Percentiles rank a stretch among this genome's conserved stretches.
Evolutionary conservation across 352 stramenopile genomes (phyloP).

Genomic region (Globisporangium solare): DNA sequence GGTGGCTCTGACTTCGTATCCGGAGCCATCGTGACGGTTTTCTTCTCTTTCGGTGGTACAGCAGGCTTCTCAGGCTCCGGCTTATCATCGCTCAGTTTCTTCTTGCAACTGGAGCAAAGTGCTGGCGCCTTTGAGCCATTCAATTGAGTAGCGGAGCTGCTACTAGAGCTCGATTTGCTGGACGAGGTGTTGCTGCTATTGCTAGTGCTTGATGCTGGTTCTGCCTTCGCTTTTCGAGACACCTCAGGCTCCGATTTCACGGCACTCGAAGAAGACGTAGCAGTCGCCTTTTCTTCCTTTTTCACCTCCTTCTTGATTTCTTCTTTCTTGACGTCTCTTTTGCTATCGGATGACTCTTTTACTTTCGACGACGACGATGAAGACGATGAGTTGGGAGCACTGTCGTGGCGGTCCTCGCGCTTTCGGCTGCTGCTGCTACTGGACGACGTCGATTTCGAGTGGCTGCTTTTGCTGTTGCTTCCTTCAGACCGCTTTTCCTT

Average conservation of each 20-base stretch:
- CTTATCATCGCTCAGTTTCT: conserved; percentile 44
- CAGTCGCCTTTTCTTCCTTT: conserved; percentile 4
- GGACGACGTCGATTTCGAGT: conserved; percentile 5
- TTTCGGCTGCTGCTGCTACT: conserved; percentile 6
- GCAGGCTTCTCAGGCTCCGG: conserved; percentile 15
- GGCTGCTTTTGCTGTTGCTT: neutral
- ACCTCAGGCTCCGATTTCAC: conserved; percentile 3
- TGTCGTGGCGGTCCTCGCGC: conserved; percentile 7
- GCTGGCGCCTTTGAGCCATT: conserved; percentile 10
- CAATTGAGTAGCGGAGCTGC: neutral
- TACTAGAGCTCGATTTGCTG: conserved; percentile 5
- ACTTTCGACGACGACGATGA: neutral
- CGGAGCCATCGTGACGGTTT: conserved; percentile 17
- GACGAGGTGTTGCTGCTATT: conserved; percentile 22
- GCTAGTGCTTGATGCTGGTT: conserved; percentile 13
- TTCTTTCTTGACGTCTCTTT: conserved; percentile 8
- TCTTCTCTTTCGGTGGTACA: conserved; percentile 17
- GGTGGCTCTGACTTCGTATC: conserved; percentile 6
- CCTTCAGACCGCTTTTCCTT: conserved; percentile 13
- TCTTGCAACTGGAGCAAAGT: conserved; percentile 60
- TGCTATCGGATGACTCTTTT: neutral
- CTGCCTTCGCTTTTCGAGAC: conserved; percentile 1
- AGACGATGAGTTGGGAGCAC: neutral
- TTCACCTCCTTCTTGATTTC: conserved; percentile 8
- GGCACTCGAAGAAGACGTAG: neutral